These are phyloP conservation scores for Candida cerambycidarum DNA, from an alignment of 805 yeast species.

Conservation along the genomic window DNA sequence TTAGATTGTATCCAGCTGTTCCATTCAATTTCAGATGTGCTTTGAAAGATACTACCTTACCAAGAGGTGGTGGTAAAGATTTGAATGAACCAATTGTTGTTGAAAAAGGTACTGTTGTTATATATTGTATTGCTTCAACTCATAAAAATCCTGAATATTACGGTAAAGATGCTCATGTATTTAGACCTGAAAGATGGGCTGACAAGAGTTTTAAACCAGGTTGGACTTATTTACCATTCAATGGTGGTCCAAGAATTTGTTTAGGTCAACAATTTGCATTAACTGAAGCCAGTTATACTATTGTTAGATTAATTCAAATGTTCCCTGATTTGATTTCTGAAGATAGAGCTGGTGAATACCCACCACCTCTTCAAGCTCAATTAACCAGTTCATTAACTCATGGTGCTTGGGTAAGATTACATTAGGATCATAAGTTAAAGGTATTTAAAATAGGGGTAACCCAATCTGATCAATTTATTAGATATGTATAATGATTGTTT, in stretches of 20 bases:
- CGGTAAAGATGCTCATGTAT: constrained; percentile 47
- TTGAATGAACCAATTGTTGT: constrained; percentile 37
- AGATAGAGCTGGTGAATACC: constrained; percentile 12
- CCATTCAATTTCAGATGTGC: constrained; percentile 34
- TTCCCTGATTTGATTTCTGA: constrained; percentile 21
- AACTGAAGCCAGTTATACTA: constrained; percentile 48
- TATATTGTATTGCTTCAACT: constrained; percentile 39
- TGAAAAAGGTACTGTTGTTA: constrained; percentile 43
- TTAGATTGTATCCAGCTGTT: constrained; percentile 37
- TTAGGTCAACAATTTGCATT: constrained; percentile 58
- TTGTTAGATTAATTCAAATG: constrained; percentile 33
- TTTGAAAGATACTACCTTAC: constrained; percentile 31
- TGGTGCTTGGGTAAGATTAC: constrained; percentile 16
- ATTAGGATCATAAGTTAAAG: constrained; percentile 6
- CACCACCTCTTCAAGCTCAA: constrained; percentile 19
- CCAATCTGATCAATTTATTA: no score
- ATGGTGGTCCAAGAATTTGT: constrained; percentile 58
- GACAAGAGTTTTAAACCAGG: constrained; percentile 32
- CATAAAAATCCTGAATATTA: constrained; percentile 41
- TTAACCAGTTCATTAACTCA: constrained; percentile 17
- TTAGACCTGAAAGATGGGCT: constrained; percentile 51
- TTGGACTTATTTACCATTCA: constrained; percentile 53
- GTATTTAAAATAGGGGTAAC: no score
- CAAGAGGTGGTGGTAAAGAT: constrained; percentile 41
- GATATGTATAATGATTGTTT: background rate